Conservation (phyloP, 495 filamentous ascomycete species). For the Copromyces sp. region DNA sequence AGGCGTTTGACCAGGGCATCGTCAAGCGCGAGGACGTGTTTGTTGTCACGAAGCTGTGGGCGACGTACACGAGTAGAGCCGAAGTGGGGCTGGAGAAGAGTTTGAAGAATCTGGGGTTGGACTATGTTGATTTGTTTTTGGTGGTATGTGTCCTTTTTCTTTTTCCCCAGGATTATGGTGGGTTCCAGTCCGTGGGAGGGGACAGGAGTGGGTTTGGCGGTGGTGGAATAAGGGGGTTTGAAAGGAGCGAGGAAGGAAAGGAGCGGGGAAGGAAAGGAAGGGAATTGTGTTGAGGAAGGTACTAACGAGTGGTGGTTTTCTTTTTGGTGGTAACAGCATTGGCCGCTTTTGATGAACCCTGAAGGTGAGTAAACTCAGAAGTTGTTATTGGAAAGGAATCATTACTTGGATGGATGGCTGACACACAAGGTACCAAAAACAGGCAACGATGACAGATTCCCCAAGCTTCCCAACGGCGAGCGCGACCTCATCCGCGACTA, state of each 20-base stretch:
- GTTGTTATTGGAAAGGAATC: not conserved
- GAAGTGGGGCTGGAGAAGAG: constrained; percentile 60
- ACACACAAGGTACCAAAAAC: not conserved
- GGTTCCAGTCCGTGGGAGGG: not conserved
- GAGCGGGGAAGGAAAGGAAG: not conserved
- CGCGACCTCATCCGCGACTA: constrained; percentile 56
- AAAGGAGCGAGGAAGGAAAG: too few relatives aligned
- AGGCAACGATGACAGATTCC: constrained; percentile 70
- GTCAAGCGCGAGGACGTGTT: constrained; percentile 71
- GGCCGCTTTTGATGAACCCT: constrained; percentile 77
- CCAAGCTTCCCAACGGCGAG: constrained; percentile 58
- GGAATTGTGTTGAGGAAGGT: not conserved
- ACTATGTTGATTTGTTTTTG: constrained; percentile 77
- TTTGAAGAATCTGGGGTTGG: constrained; percentile 58
- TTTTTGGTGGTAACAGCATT: constrained; percentile 38
- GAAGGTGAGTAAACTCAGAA: constrained; percentile 32
- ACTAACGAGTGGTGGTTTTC: constrained; percentile 20
- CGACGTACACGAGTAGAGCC: constrained; percentile 59
- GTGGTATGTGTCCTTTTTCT: constrained; percentile 18
- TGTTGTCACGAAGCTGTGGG: constrained; percentile 78
- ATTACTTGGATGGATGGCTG: not conserved
- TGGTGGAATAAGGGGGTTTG: not conserved
- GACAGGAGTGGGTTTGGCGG: not conserved
- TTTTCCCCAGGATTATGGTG: not conserved
- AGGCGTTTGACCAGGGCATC: constrained; percentile 56